Conservation (phyloP, 2,329 filamentous ascomycete genomes). For the Colletotrichum liriopes region DNA sequence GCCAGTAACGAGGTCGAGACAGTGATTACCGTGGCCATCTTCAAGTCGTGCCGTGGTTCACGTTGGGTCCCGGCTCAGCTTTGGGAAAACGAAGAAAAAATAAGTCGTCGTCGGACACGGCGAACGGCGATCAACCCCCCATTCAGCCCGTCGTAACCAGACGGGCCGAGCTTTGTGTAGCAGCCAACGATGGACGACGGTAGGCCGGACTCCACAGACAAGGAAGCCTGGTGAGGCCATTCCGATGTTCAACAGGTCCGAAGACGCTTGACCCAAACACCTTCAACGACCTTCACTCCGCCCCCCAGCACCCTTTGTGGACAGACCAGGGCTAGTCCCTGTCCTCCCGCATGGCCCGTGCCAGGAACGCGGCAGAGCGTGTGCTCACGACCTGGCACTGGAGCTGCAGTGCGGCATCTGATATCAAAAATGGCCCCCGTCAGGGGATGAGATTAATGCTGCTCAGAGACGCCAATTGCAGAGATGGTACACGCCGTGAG, state of each 20-base stretch:
- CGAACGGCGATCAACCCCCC: background rate
- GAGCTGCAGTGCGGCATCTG: slow-evolving; percentile 14
- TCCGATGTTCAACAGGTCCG: background rate
- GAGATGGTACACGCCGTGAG: background rate
- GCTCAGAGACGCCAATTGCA: background rate
- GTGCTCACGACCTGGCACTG: background rate
- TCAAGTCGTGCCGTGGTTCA: background rate
- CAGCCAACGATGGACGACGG: background rate
- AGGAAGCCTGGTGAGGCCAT: background rate
- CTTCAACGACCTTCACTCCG: slow-evolving; percentile 2
- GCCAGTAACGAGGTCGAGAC: slow-evolving; percentile 2
- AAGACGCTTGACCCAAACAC: slow-evolving; percentile 7
- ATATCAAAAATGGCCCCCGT: slow-evolving; percentile 8
- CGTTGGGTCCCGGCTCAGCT: background rate
- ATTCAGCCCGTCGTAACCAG: background rate
- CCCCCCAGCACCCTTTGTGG: slow-evolving; percentile 20
- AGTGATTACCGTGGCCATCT: background rate
- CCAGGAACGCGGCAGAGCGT: slow-evolving; percentile 11
- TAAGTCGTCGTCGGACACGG: background rate
- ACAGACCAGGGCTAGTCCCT: slow-evolving; percentile 31
- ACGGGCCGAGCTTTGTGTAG: background rate
- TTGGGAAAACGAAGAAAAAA: no score
- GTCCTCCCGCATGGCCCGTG: slow-evolving; percentile 35
- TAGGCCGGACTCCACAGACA: background rate
- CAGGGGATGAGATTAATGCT: slow-evolving; percentile 6